Evolutionary conservation across 202 grass and related monocot species (phyloP).

Genomic region (Zizania palustris): DNA sequence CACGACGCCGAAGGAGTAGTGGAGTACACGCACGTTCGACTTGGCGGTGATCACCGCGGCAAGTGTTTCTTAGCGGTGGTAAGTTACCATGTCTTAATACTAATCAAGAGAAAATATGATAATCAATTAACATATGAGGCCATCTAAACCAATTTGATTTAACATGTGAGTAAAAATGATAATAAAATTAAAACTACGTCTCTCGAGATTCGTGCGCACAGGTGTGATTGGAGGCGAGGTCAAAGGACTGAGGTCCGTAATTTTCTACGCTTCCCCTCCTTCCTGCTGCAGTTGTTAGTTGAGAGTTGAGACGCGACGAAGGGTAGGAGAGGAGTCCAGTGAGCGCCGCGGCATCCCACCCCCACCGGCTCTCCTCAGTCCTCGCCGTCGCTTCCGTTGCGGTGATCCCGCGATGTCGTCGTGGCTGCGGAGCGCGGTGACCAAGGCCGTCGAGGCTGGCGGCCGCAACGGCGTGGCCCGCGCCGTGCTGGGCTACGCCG

Average conservation of each 20-base stretch:
- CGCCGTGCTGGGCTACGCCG: slow-evolving; percentile 89
- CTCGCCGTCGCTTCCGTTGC: neutral
- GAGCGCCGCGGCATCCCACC: slow-evolving; percentile 23
- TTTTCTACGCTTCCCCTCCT: too few relatives aligned
- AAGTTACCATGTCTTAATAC: too few relatives aligned
- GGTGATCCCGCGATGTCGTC: slow-evolving; percentile 57
- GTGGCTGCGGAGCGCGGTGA: slow-evolving; percentile 89
- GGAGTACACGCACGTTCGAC: slow-evolving; percentile 66
- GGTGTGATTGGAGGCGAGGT: too few relatives aligned
- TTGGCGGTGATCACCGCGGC: slow-evolving; percentile 47
- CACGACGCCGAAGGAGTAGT: slow-evolving; percentile 42
- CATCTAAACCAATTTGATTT: too few relatives aligned
- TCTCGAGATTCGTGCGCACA: too few relatives aligned
- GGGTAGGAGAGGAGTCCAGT: too few relatives aligned
- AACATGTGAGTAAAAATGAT: too few relatives aligned
- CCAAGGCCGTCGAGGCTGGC: slow-evolving; percentile 91
- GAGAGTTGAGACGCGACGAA: neutral
- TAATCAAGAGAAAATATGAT: too few relatives aligned
- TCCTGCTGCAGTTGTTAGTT: neutral
- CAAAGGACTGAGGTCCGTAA: too few relatives aligned
- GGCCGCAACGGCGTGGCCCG: slow-evolving; percentile 74
- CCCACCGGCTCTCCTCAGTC: neutral
- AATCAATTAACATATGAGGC: too few relatives aligned
- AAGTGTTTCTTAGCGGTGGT: too few relatives aligned
- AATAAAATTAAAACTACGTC: too few relatives aligned